Conservation (phyloP, 192 early-diverging fungal species). For the Glomus cerebriforme region DNA sequence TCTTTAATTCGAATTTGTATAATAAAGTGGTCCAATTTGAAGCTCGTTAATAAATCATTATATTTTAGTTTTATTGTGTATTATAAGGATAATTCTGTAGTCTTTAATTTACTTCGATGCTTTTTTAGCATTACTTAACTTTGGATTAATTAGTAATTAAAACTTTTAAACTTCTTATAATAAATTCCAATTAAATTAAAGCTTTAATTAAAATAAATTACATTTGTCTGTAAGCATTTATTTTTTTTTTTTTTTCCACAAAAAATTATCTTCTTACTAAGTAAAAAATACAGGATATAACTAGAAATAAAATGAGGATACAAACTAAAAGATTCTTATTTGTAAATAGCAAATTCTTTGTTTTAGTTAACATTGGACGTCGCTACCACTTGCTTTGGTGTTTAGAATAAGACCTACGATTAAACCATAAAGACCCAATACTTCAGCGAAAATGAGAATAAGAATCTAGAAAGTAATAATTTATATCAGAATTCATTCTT, state of each 20-base stretch:
- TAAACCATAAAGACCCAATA: conserved; percentile 83
- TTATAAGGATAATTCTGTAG: too few relatives aligned
- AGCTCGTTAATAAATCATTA: conserved; percentile 1
- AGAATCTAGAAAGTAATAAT: conserved; percentile 51
- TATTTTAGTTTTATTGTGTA: background rate
- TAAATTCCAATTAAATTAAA: too few relatives aligned
- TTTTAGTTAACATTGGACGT: conserved; percentile 9
- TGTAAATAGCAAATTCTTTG: background rate
- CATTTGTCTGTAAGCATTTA: background rate
- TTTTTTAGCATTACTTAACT: too few relatives aligned
- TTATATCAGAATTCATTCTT: background rate
- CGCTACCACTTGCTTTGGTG: conserved; percentile 62
- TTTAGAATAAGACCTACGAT: conserved; percentile 87
- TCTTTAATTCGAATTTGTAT: background rate
- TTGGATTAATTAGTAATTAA: too few relatives aligned
- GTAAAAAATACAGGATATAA: background rate
- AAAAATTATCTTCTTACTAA: background rate
- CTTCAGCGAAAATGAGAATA: conserved; percentile 89
- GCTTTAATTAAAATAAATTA: background rate
- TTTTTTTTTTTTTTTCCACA: background rate
- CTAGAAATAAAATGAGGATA: background rate
- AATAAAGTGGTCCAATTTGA: conserved; percentile 22
- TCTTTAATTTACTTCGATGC: too few relatives aligned
- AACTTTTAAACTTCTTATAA: too few relatives aligned
- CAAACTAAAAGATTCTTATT: background rate